Evolutionary conservation across 306 rosid genomes (phyloP), one percentile per base, ranked within the genome.

Genomic region (barrel medic (Medicago truncatula)): DNA sequence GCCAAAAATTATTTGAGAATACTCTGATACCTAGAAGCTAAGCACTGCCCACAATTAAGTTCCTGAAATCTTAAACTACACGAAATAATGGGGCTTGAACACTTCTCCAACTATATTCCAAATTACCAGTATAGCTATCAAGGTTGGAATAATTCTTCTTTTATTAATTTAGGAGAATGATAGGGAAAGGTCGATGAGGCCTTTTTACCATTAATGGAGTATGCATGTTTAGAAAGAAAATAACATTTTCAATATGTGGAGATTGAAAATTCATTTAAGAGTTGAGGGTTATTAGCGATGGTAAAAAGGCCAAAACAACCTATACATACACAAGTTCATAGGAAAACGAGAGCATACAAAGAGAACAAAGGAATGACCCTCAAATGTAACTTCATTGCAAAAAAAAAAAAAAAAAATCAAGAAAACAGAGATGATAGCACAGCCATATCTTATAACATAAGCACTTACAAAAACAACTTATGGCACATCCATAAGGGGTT

Each of bases 291-390:
- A 56, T 20, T 56, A 56, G 36, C 36, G 10, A 15, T 23, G 36
- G 8, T 57, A 57, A 57, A 57, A 23, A 10, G 36, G 39, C 38
- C 64, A 58, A 58, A 58, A 58, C 64, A 58, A 58, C 41, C 20
- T 23, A 23, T 54, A 16, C 65, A 66, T 61, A 39, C 52, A 40
- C 18, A n/a, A n/a, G n/a, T n/a, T n/a, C n/a, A n/a, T n/a, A n/a
- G n/a, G n/a, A n/a, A n/a, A n/a, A n/a, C n/a, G n/a, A n/a, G n/a
- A n/a, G n/a, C n/a, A n/a, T n/a, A n/a, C n/a, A n/a, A n/a, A n/a
- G n/a, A n/a, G n/a, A n/a, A n/a, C n/a, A n/a, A n/a, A 57, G 18
- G 67, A 50, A 34, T 34, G 9, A 63, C 12, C n/a, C n/a, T n/a
- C n/a, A n/a, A n/a, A n/a, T n/a, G n/a, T n/a, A n/a, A n/a, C n/a